phyloP scores from a whole-genome alignment of 2,329 filamentous ascomycete species.

The Penicillium oxalicum region DNA sequence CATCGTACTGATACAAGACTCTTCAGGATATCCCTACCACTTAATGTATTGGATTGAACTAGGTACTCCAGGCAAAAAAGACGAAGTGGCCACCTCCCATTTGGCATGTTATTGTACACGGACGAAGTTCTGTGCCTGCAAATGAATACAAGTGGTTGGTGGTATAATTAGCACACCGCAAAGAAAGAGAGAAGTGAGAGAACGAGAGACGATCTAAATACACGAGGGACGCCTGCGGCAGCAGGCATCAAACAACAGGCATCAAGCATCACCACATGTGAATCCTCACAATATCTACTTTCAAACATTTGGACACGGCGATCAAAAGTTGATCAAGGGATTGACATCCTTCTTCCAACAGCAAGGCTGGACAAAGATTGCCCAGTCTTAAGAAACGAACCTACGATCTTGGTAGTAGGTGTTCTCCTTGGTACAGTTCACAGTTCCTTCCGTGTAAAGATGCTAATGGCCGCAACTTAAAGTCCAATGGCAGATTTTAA shows the following conservation, averaged over 20 bases:
- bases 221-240: neutral
- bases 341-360: no score
- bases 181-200: neutral
- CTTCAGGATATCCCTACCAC: neutral
- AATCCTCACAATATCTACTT: neutral
- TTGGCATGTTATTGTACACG: constrained; percentile 1
- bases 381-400: no score
- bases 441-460: no score
- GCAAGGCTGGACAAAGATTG: no score
- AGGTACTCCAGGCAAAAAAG: neutral
- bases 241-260: neutral
- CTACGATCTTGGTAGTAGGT: no score
- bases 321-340: no score
- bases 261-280: neutral
- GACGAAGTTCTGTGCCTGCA: neutral
- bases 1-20: neutral
- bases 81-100: neutral
- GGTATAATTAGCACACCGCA: neutral
- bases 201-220: neutral
- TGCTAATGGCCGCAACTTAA: no score
- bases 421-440: no score
- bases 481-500: no score
- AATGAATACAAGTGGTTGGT: neutral
- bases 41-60: neutral
- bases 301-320: no score